Conservation (phyloP, 495 filamentous ascomycete genomes). For the Tuber umbilicatum region DNA sequence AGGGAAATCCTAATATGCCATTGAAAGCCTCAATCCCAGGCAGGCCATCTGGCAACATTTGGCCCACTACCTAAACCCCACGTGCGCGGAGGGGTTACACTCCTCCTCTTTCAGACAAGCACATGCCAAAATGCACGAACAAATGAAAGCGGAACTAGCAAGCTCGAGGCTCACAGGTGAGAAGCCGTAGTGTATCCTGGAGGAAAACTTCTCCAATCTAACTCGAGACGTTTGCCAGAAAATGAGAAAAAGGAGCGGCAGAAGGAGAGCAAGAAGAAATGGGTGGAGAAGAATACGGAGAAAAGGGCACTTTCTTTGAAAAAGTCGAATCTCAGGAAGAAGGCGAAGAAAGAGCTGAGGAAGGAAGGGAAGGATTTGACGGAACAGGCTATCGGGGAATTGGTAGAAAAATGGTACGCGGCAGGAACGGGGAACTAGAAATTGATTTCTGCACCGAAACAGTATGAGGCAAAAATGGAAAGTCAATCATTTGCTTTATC, state of each 20-base stretch:
- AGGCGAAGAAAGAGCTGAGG: neutral
- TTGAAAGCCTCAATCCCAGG: neutral
- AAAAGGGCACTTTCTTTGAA: neutral
- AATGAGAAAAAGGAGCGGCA: neutral
- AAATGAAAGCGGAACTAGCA: neutral
- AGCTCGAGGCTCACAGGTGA: neutral
- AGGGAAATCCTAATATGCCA: neutral
- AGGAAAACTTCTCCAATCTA: too few relatives aligned
- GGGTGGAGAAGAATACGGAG: neutral
- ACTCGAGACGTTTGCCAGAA: too few relatives aligned
- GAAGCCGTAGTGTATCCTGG: too few relatives aligned
- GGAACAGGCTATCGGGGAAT: neutral
- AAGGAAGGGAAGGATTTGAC: neutral
- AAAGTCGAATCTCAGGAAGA: neutral
- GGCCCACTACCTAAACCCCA: neutral
- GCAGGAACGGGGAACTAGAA: constrained; percentile 26
- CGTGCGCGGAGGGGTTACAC: neutral
- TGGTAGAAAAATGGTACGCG: constrained; percentile 28
- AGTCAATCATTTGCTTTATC: constrained; percentile 45
- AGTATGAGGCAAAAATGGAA: constrained; percentile 78
- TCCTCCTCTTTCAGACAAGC: neutral
- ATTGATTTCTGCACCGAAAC: constrained; percentile 57
- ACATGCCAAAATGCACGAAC: neutral
- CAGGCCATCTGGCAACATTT: neutral
- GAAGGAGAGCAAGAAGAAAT: neutral